Base-by-base conservation (phyloP, 805 yeast species). In the Komagataella ulmi region DNA sequence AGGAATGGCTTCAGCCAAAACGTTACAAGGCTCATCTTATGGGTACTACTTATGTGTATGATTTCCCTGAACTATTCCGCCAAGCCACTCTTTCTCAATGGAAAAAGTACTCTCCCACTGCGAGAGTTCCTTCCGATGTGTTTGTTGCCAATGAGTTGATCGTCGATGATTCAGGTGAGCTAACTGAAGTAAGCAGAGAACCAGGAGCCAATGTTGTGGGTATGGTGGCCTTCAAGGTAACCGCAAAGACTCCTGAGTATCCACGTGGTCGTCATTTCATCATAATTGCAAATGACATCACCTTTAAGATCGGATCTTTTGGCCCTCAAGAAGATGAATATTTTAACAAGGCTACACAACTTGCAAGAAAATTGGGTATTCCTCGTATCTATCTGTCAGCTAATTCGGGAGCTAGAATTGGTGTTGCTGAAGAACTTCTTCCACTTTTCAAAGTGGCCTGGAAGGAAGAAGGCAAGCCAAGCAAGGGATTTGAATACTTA, bases 401-500 rank as follows among this genome's bases (percentile, higher is more conserved):
- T 24, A 93, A 93, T 78, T 90, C 98, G 54, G 99, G 99, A 76
- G 99, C 99, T 48, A 83, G 99, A 75, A 87, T 93, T 57, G 99
- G 99, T 64, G 80, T 93, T 66, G 99, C 99, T 24, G 98, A 93
- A 60, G 99, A 93, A 69, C 76, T 93, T 56, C 76, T 93, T 52
- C 93, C 97, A 54, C 77, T 79, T 63, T 89, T 81, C 74, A 81
- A 86, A 68, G 96, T 91, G 56, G 88, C 91, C 52, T 93, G 99
- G 99, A 85, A 82, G 58, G 90, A 83, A 59, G 80, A 80, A 46
- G 69, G 70, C 21, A 74, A 80, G 54, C 95, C 88, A 55, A 76
- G 80, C 21, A 85, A 86, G 73, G 99, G 99, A 19, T 93, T 91
- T 79, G 74, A 78, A 61, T 91, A 93, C 73, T 73, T 93, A 65